A percentile compares a stretch with the other conserved stretches of the same genome.
These are phyloP conservation scores for Daedaleopsis nitida DNA, from an alignment of 768 basidiomycete genomes.

Conservation along the genomic window DNA sequence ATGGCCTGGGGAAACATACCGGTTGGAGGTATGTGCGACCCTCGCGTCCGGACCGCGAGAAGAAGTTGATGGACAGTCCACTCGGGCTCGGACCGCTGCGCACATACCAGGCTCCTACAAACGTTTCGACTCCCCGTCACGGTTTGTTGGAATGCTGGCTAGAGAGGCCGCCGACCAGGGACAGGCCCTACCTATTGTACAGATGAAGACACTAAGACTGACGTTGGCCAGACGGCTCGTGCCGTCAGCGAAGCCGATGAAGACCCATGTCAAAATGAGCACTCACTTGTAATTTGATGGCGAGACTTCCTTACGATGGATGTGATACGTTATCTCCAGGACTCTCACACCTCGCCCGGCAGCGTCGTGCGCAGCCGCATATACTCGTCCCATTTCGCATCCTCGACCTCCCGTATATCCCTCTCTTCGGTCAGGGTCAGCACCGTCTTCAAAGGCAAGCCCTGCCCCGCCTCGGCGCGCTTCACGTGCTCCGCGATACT, in stretches of 20 bases:
- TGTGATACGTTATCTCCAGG: not conserved
- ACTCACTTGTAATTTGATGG: not conserved
- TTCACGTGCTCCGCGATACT: constrained; percentile 47
- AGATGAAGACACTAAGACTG: too few relatives aligned
- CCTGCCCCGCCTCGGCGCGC: constrained; percentile 37
- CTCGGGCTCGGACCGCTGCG: too few relatives aligned
- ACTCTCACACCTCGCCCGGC: constrained; percentile 26
- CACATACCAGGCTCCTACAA: too few relatives aligned
- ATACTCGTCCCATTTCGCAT: constrained; percentile 54
- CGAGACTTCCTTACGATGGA: not conserved
- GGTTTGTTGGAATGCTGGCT: too few relatives aligned
- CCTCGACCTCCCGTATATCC: constrained; percentile 55
- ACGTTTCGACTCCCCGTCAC: too few relatives aligned
- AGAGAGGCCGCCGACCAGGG: too few relatives aligned
- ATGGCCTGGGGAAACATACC: not conserved
- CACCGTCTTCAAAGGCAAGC: constrained; percentile 37
- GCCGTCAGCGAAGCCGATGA: not conserved
- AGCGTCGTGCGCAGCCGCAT: constrained; percentile 42
- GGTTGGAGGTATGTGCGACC: not conserved
- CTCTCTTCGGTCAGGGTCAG: constrained; percentile 55
- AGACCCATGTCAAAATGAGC: not conserved
- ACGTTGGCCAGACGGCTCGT: too few relatives aligned
- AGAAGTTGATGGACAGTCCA: not conserved
- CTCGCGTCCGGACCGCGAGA: not conserved
- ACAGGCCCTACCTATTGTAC: too few relatives aligned